phyloP scores from a whole-genome alignment of 2,329 filamentous ascomycete species.

The Knoxdaviesia capensis region DNA sequence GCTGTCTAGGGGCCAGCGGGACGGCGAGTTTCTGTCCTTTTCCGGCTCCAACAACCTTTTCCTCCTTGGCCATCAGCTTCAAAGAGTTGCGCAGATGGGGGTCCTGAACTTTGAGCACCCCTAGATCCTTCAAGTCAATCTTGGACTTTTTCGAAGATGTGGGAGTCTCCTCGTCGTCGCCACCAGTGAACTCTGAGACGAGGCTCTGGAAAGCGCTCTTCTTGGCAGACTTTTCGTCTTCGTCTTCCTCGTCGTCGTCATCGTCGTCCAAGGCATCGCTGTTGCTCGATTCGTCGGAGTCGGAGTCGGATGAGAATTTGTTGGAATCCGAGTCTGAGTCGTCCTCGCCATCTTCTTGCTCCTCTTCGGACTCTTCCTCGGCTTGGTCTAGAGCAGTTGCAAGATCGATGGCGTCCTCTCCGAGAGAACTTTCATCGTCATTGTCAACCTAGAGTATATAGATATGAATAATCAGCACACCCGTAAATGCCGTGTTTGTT shows the following conservation, averaged over 20 bases:
- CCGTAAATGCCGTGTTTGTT: no score
- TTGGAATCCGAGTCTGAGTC: conserved; percentile 21
- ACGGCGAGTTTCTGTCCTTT: conserved; percentile 52
- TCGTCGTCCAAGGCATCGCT: conserved; percentile 25
- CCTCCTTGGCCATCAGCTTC: conserved; percentile 50
- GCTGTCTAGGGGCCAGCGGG: conserved; percentile 67
- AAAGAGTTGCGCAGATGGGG: conserved; percentile 58
- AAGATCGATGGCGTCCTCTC: conserved; percentile 38
- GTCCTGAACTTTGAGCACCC: conserved; percentile 50
- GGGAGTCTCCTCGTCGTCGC: conserved; percentile 18
- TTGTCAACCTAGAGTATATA: conserved; percentile 12
- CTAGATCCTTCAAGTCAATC: conserved; percentile 56
- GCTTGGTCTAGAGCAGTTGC: conserved; percentile 35
- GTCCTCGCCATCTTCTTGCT: conserved; percentile 23
- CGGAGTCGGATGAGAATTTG: conserved; percentile 22
- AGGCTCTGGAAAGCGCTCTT: conserved; percentile 28
- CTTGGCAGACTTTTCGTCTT: conserved; percentile 37
- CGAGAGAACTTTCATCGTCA: conserved; percentile 36
- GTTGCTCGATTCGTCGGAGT: conserved; percentile 13
- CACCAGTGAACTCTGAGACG: conserved; percentile 47
- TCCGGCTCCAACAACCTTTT: conserved; percentile 25
- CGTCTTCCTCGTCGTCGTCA: conserved; percentile 24
- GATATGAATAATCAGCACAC: not conserved
- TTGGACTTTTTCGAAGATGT: conserved; percentile 34
- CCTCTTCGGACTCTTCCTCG: conserved; percentile 26